Conservation (phyloP, 1,284 basidiomycete species). For the Lentinula novae-zelandiae region DNA sequence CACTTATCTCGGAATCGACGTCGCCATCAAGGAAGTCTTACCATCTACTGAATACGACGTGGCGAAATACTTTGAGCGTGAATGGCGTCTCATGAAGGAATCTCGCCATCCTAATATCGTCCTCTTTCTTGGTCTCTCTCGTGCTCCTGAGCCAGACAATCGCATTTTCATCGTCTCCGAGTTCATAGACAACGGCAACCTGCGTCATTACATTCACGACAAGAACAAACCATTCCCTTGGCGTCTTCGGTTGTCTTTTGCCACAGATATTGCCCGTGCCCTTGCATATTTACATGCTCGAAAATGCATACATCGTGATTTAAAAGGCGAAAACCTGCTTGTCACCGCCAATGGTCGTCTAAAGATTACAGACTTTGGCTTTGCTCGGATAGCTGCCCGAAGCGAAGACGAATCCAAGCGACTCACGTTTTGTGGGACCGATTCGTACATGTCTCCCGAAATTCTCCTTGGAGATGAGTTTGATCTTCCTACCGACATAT, state of each 20-base stretch:
- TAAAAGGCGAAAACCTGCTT: slow-evolving; percentile 97
- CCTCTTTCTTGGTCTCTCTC: slow-evolving; percentile 90
- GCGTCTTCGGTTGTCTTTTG: slow-evolving; percentile 89
- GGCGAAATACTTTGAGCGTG: slow-evolving; percentile 95
- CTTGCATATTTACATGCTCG: slow-evolving; percentile 97
- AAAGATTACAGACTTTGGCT: slow-evolving; percentile 97
- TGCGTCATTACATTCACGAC: slow-evolving; percentile 84
- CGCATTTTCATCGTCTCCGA: slow-evolving; percentile 90
- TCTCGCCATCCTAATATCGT: slow-evolving; percentile 91
- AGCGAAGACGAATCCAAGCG: slow-evolving; percentile 89
- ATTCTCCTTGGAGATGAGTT: slow-evolving; percentile 91
- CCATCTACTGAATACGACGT: slow-evolving; percentile 90
- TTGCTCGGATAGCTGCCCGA: slow-evolving; percentile 88
- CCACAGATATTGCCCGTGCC: slow-evolving; percentile 90
- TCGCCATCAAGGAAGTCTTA: slow-evolving; percentile 94
- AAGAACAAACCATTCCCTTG: slow-evolving; percentile 81
- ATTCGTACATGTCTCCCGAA: slow-evolving; percentile 93
- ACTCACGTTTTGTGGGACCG: slow-evolving; percentile 95
- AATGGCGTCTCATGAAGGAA: slow-evolving; percentile 96
- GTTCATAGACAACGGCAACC: slow-evolving; percentile 83
- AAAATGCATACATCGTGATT: slow-evolving; percentile 82
- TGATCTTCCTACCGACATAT: slow-evolving; percentile 91
- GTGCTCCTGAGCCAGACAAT: slow-evolving; percentile 78
- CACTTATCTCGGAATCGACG: slow-evolving; percentile 89
- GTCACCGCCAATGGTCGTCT: slow-evolving; percentile 90